Conservation (phyloP, 805 yeast genomes). For the Grigorovia yakushimaensis region DNA sequence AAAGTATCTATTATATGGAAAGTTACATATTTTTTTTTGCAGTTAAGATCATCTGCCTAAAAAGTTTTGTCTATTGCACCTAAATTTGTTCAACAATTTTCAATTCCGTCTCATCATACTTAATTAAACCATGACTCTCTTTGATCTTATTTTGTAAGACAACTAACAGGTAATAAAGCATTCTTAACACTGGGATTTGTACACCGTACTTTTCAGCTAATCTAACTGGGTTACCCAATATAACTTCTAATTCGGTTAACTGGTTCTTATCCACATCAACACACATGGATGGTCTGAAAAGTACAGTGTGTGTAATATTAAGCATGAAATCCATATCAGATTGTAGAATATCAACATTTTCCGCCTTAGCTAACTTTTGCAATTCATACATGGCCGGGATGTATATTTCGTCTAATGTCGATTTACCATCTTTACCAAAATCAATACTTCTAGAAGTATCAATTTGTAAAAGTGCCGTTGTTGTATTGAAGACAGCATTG, state of each 20-base stretch:
- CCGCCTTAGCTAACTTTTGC: conserved; percentile 49
- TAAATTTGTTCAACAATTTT: background rate
- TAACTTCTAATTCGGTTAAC: conserved; percentile 59
- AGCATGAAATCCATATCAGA: conserved; percentile 38
- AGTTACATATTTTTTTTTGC: too few species aligned
- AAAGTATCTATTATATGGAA: too few species aligned
- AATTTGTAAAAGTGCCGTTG: conserved; percentile 45
- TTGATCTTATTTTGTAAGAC: conserved; percentile 53
- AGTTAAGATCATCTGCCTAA: too few species aligned
- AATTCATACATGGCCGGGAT: conserved; percentile 60
- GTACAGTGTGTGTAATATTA: conserved; percentile 42
- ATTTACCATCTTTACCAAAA: conserved; percentile 31
- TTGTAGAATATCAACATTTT: conserved; percentile 43
- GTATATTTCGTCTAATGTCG: conserved; percentile 26
- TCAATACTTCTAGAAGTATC: conserved; percentile 45
- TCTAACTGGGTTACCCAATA: conserved; percentile 55
- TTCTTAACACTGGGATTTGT: conserved; percentile 47
- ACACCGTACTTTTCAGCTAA: conserved; percentile 39
- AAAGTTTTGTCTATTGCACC: too few species aligned
- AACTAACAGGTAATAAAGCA: conserved; percentile 49
- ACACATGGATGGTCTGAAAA: conserved; percentile 60
- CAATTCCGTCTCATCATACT: conserved; percentile 11
- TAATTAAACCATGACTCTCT: conserved; percentile 42
- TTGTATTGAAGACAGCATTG: conserved; percentile 55
- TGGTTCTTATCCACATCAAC: conserved; percentile 54